A percentile compares a stretch with the other conserved stretches of the same genome.
These are phyloP conservation scores for Chalciporus pseudorubinellus DNA, from an alignment of 768 basidiomycete genomes.

Conservation along the genomic window DNA sequence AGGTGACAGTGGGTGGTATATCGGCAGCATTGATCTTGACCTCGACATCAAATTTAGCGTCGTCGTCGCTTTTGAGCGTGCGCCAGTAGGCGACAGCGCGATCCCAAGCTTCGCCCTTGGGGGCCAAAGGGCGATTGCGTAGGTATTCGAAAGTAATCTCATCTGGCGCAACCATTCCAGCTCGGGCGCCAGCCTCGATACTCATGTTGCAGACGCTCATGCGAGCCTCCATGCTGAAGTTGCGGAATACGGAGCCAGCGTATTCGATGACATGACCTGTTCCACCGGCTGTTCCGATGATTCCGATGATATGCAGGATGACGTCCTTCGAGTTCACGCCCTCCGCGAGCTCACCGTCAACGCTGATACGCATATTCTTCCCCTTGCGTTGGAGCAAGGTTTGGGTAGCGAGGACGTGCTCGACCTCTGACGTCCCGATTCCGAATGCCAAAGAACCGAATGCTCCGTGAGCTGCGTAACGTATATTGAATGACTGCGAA, in stretches of 20 bases:
- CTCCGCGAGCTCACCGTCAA: constrained; percentile 76
- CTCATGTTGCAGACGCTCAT: constrained; percentile 96
- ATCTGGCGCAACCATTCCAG: constrained; percentile 91
- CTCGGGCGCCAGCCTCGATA: constrained; percentile 89
- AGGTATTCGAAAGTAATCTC: constrained; percentile 85
- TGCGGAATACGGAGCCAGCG: constrained; percentile 83
- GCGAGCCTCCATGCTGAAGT: constrained; percentile 85
- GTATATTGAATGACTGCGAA: neutral
- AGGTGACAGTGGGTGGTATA: constrained; percentile 87
- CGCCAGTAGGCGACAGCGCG: constrained; percentile 84
- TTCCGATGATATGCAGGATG: constrained; percentile 85
- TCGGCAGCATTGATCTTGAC: constrained; percentile 78
- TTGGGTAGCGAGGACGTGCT: constrained; percentile 92
- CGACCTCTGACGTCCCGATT: constrained; percentile 92
- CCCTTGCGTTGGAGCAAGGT: constrained; percentile 83
- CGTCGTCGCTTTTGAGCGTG: constrained; percentile 74
- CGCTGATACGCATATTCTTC: constrained; percentile 91
- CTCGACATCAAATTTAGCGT: constrained; percentile 81
- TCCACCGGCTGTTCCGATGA: constrained; percentile 91
- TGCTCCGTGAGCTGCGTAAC: constrained; percentile 72
- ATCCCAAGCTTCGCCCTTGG: constrained; percentile 85
- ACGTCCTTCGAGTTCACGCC: constrained; percentile 91
- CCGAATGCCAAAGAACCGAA: constrained; percentile 93
- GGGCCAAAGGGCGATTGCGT: constrained; percentile 74
- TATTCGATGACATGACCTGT: constrained; percentile 92